These are phyloP conservation scores for Chrysopogon serrulatus DNA, from an alignment of 176 grass and related monocot genomes.

Conservation along the genomic window DNA sequence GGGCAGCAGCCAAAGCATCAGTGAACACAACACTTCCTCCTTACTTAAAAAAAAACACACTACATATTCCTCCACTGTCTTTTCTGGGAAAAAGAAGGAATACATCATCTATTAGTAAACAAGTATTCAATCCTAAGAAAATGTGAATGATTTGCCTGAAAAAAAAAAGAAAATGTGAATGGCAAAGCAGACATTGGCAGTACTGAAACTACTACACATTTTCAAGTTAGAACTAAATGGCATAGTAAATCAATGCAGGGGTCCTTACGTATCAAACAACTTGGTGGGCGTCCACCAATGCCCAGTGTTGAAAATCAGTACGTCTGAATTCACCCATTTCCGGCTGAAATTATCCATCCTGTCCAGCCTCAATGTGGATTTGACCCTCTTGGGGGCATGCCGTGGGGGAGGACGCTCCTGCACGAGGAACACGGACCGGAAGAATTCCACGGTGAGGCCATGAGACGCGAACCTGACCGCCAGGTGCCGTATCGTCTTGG, in stretches of 20 bases:
- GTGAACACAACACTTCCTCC: neutral
- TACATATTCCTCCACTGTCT: neutral
- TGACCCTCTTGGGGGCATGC: slow-evolving; percentile 78
- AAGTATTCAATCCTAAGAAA: neutral
- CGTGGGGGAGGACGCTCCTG: slow-evolving; percentile 52
- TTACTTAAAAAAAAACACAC: too few relatives aligned
- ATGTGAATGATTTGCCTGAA: neutral
- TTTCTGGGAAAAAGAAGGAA: neutral
- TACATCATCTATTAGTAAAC: neutral
- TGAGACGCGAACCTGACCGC: slow-evolving; percentile 65
- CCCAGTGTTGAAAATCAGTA: slow-evolving; percentile 93
- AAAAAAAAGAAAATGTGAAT: neutral
- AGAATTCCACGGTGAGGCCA: slow-evolving; percentile 85
- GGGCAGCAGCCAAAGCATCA: neutral
- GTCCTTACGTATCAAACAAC: slow-evolving; percentile 84
- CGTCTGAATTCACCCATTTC: slow-evolving; percentile 76
- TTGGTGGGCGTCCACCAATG: slow-evolving; percentile 97
- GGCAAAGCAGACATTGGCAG: neutral
- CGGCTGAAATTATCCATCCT: slow-evolving; percentile 69
- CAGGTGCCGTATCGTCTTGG: slow-evolving; percentile 67
- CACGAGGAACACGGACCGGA: slow-evolving; percentile 82
- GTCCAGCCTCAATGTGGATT: slow-evolving; percentile 59
- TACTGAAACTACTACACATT: neutral
- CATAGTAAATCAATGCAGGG: neutral
- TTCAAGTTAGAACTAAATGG: neutral